Percentiles rank a stretch among this genome's conserved stretches.
Conservation (phyloP, 2,329 filamentous ascomycete genomes). For the Thelonectria rubi region DNA sequence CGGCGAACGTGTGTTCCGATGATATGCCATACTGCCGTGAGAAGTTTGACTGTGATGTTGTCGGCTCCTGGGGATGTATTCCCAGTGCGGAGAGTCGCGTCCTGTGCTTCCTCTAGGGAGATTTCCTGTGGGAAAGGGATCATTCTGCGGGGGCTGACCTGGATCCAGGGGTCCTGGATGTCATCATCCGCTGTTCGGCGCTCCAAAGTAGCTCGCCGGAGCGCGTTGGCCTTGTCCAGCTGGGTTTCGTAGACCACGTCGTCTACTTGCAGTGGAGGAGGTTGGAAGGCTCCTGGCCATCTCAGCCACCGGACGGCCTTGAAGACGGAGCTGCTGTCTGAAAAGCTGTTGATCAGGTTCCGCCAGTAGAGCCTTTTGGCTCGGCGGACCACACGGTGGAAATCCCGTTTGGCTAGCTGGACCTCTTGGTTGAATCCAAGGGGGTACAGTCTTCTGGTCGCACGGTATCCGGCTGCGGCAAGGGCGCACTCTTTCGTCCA, state of each 20-base stretch:
- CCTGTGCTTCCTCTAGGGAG: slow-evolving; percentile 27
- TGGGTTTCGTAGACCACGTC: slow-evolving; percentile 27
- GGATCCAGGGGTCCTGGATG: slow-evolving; percentile 27
- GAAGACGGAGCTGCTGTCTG: background rate
- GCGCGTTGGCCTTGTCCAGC: slow-evolving; percentile 31
- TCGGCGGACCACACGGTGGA: background rate
- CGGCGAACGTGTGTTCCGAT: slow-evolving; percentile 18
- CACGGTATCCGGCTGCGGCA: slow-evolving; percentile 1
- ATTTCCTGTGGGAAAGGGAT: slow-evolving; percentile 29
- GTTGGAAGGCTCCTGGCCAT: slow-evolving; percentile 23
- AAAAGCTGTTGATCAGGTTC: background rate
- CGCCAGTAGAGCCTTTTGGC: background rate
- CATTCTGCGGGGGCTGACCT: slow-evolving; percentile 1
- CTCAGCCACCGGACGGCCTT: background rate
- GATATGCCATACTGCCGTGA: slow-evolving; percentile 20
- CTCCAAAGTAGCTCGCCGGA: slow-evolving; percentile 27
- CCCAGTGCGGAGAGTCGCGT: slow-evolving; percentile 27
- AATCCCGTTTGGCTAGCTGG: background rate
- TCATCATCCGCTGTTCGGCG: slow-evolving; percentile 26
- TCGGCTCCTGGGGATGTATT: slow-evolving; percentile 36
- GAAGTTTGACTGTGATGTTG: slow-evolving; percentile 33
- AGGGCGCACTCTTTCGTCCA: slow-evolving; percentile 27
- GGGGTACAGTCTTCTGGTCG: background rate
- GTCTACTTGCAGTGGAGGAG: slow-evolving; percentile 28
- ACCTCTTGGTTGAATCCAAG: background rate